A percentile compares a stretch with the other conserved stretches of the same genome.
Conservation (phyloP, 805 yeast species). For the Diddensiella santjacobensis region DNA sequence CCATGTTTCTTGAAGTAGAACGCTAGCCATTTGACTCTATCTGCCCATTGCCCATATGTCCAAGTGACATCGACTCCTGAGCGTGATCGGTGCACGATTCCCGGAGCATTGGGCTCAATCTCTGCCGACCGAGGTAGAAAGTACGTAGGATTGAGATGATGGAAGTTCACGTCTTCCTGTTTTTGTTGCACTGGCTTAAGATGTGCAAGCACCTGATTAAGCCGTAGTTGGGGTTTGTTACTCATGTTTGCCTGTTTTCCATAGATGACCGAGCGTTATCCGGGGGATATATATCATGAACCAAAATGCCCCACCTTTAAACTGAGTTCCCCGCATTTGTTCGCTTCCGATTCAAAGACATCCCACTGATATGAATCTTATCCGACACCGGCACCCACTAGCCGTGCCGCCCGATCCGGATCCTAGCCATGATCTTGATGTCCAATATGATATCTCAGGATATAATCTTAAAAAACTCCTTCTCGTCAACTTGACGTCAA, state of each 20-base stretch:
- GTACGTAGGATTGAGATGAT: conserved; percentile 34
- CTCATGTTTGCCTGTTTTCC: background rate
- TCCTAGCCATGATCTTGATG: too few species aligned
- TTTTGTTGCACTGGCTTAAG: background rate
- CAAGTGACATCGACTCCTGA: conserved; percentile 20
- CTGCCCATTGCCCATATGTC: conserved; percentile 29
- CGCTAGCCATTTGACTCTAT: conserved; percentile 31
- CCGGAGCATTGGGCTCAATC: conserved; percentile 34
- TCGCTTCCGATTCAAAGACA: too few species aligned
- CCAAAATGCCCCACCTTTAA: too few species aligned
- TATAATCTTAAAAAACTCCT: too few species aligned
- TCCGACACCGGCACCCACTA: too few species aligned
- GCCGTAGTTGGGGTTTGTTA: conserved; percentile 13
- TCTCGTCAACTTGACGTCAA: too few species aligned
- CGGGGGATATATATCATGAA: too few species aligned
- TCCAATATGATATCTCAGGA: too few species aligned
- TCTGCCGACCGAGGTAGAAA: conserved; percentile 35
- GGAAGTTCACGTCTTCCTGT: conserved; percentile 20
- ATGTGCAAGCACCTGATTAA: conserved; percentile 9
- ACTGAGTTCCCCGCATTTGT: too few species aligned
- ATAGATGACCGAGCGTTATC: too few species aligned
- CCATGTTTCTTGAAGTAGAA: conserved; percentile 27
- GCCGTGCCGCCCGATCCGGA: too few species aligned
- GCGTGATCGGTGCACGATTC: conserved; percentile 31
- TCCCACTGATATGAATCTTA: too few species aligned